Percentiles rank a stretch among this genome's conserved stretches.
Conservation (phyloP, 1,284 basidiomycete genomes). For the Cryptococcus depauperatus region DNA sequence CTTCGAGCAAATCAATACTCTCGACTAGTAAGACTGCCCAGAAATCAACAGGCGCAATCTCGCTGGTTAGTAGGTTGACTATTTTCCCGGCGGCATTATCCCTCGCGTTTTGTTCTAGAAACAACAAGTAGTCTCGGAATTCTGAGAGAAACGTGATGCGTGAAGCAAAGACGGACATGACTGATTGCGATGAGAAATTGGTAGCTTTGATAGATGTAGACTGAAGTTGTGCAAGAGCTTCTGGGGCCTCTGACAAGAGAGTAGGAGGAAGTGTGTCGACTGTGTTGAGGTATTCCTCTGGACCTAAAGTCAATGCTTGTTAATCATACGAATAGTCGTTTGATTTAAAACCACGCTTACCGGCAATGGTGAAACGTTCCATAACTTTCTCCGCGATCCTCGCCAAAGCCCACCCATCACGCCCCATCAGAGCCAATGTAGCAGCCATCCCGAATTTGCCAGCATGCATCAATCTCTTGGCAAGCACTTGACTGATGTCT, state of each 20-base stretch:
- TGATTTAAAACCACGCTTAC: slow-evolving; percentile 17
- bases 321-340: no score
- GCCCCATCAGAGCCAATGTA: slow-evolving; percentile 42
- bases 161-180: slow-evolving; percentile 31
- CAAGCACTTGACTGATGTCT: slow-evolving; percentile 39
- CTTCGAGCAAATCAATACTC: slow-evolving; percentile 43
- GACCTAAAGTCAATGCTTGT: slow-evolving; percentile 15
- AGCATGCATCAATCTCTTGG: slow-evolving; percentile 36
- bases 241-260: slow-evolving; percentile 31
- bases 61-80: slow-evolving; percentile 41
- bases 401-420: slow-evolving; percentile 41
- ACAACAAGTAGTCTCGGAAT: slow-evolving; percentile 48
- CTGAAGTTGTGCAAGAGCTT: slow-evolving; percentile 21
- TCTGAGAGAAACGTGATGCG: slow-evolving; percentile 47
- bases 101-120: slow-evolving; percentile 37
- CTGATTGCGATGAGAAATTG: slow-evolving; percentile 10
- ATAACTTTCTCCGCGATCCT: slow-evolving; percentile 45
- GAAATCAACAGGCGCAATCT: slow-evolving; percentile 45
- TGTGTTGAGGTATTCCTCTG: slow-evolving; percentile 23
- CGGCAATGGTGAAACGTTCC: slow-evolving; percentile 41
- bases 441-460: slow-evolving; percentile 45
- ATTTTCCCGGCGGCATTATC: slow-evolving; percentile 41
- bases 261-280: slow-evolving; percentile 34
- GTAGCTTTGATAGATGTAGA: background rate
- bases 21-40: slow-evolving; percentile 47